Evolutionary conservation across 192 early-diverging fungal species (phyloP).

Genomic region (Mortierella alpina): DNA sequence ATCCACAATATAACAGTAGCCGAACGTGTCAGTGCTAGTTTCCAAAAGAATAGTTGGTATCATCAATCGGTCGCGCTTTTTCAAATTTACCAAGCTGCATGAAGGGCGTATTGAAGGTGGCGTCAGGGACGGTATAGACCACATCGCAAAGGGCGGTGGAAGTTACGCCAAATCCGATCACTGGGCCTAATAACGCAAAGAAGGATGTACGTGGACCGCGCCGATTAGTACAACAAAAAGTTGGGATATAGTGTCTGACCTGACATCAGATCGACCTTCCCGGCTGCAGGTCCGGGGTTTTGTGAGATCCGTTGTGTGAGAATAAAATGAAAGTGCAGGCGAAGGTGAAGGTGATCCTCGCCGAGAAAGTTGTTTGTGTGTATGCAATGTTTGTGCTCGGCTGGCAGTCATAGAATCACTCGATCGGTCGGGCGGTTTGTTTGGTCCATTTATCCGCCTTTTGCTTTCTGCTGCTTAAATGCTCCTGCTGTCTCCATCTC

Average conservation of each 20-base stretch:
- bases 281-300: no score
- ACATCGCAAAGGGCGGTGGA: constrained; percentile 76
- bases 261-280: no score
- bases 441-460: not conserved
- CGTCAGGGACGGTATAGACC: constrained; percentile 70
- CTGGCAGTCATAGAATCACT: not conserved
- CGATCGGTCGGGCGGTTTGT: not conserved
- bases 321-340: no score
- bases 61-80: not conserved
- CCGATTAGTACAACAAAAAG: not conserved
- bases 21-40: not conserved
- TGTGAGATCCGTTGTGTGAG: no score
- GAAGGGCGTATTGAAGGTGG: constrained; percentile 80
- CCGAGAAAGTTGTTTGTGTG: not conserved
- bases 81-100: constrained; percentile 68
- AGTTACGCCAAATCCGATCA: constrained; percentile 76
- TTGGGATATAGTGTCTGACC: not conserved
- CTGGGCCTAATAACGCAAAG: constrained; percentile 58
- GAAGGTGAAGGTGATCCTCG: not conserved
- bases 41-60: not conserved
- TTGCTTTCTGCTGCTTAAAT: not conserved
- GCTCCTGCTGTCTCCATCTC: not conserved
- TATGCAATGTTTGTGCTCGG: constrained; percentile 9
- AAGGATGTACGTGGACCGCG: not conserved
- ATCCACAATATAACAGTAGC: no score